Percentiles rank a stretch among this genome's conserved stretches.
Conservation (phyloP, 2,329 filamentous ascomycete species). For the Fusarium chaquense region DNA sequence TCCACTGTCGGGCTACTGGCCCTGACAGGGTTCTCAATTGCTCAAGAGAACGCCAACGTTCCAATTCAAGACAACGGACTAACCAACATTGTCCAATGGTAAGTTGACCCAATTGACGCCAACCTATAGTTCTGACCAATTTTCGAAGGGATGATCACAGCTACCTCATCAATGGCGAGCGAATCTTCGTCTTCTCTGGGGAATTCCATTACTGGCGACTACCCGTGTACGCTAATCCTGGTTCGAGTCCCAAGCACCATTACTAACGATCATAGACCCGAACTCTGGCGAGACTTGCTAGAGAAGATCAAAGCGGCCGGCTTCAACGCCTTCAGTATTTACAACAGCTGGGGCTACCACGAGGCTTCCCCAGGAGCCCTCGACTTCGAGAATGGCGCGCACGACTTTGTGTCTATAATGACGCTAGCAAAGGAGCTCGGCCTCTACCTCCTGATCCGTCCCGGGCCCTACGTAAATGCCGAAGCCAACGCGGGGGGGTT, state of each 20-base stretch:
- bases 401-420: slow-evolving; percentile 63
- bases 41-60: slow-evolving; percentile 10
- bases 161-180: slow-evolving; percentile 56
- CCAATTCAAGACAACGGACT: slow-evolving; percentile 36
- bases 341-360: slow-evolving; percentile 58
- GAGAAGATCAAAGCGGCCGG: slow-evolving; percentile 59
- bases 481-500: slow-evolving; percentile 73
- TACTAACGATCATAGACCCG: slow-evolving; percentile 30
- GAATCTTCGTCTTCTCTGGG: slow-evolving; percentile 58
- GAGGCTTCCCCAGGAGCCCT: slow-evolving; percentile 51
- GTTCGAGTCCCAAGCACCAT: accelerated
- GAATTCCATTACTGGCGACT: slow-evolving; percentile 59
- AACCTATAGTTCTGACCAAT: accelerated
- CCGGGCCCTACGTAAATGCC: slow-evolving; percentile 73
- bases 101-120: not conserved
- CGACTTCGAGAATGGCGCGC: slow-evolving; percentile 51
- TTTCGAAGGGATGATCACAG: slow-evolving; percentile 55
- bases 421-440: slow-evolving; percentile 60
- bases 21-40: slow-evolving; percentile 28
- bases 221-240: slow-evolving; percentile 52
- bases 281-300: slow-evolving; percentile 57
- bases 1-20: slow-evolving; percentile 29
- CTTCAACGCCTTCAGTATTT: slow-evolving; percentile 59
- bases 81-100: slow-evolving; percentile 34
- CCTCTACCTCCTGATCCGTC: slow-evolving; percentile 60